Evolutionary conservation across 225 moss, liverwort and hornwort genomes (phyloP), one percentile per base, ranked within the genome.

Genomic region (Marchantia polymorpha): DNA sequence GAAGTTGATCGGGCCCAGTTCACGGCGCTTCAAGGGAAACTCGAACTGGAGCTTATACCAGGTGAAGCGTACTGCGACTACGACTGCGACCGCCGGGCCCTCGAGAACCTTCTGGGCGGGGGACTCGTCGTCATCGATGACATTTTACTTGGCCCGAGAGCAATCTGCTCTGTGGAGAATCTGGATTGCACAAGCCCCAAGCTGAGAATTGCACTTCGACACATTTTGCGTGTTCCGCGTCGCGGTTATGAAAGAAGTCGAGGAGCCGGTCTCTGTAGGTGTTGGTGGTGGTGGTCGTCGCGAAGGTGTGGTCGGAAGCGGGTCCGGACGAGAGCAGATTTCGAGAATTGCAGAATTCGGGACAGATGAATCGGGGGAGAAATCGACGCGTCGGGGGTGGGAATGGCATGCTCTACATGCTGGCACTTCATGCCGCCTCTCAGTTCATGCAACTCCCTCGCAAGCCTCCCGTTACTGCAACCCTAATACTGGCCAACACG

Each of bases 381-480:
- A 78, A 79, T 29, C 81, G 81, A 17, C 83, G 78, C 50, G 72
- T 70, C 12, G 83, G 82, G 14, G 61, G 75, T 16, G 92, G 91
- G 30, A 96, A 93, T 85, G 93, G 95, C 74, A 92, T 96, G 91
- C 73, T 93, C 0, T 96, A 93, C 81, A 87, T 96, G 88, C 75
- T 92, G 77, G 95, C 92, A 51, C 75, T 89, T 69, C 92, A 93
- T 54, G 92, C 93, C 14, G 95, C 92, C 17, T 82, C 89, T 61
- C 81, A 88, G 76, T 95, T 93, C 65, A 87, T 90, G 75, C 93
- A 90, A 77, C 91, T 93, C 58, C 93, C 92, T 1, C 90, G 89
- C 19, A 93, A 95, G 59, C 93, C 93, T 67, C 91, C 95, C 50
- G 92, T 95, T 31, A 93, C 95, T 13, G 93, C 90, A 53, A 59